phyloP scores from a whole-genome alignment of 2,329 filamentous ascomycete genomes.

The Epichloe brachyelytri region DNA sequence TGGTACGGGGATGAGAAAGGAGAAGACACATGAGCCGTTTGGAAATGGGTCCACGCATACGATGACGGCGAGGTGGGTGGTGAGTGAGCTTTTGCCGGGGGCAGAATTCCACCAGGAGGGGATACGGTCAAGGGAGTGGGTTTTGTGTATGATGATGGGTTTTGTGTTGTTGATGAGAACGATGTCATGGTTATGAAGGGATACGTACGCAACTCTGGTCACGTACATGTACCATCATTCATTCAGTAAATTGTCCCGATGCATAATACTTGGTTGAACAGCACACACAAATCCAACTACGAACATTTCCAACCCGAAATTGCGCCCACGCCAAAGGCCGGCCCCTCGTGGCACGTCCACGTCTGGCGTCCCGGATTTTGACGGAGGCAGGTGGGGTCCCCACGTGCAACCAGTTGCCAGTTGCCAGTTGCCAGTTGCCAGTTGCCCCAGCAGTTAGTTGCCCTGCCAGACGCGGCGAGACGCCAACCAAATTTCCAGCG shows the following conservation, averaged over 20 bases:
- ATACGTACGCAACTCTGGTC: neutral
- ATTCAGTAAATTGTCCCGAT: neutral
- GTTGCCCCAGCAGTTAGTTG: neutral
- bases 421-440: neutral
- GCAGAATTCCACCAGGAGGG: conserved; percentile 37
- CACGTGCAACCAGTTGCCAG: neutral
- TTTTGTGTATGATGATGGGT: conserved; percentile 6
- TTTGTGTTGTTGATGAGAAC: neutral
- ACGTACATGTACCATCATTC: neutral
- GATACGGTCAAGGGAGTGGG: conserved; percentile 35
- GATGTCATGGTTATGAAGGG: neutral
- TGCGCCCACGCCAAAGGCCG: conserved; percentile 27
- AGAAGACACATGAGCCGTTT: conserved; percentile 37
- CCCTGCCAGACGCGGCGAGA: neutral
- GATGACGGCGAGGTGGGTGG: conserved; percentile 48
- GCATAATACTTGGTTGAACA: neutral
- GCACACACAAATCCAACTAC: no score
- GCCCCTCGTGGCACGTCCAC: no score
- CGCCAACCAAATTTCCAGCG: neutral
- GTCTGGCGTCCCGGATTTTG: no score
- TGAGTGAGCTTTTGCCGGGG: conserved; percentile 34
- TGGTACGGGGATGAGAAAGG: conserved; percentile 21
- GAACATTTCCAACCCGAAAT: conserved; percentile 27
- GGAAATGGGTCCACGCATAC: conserved; percentile 44
- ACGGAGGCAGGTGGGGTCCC: conserved; percentile 20